Evolutionary conservation across 2,329 filamentous ascomycete genomes (phyloP), one percentile per base, ranked within the genome.

Genomic region (Pseudogymnoascus sp.): DNA sequence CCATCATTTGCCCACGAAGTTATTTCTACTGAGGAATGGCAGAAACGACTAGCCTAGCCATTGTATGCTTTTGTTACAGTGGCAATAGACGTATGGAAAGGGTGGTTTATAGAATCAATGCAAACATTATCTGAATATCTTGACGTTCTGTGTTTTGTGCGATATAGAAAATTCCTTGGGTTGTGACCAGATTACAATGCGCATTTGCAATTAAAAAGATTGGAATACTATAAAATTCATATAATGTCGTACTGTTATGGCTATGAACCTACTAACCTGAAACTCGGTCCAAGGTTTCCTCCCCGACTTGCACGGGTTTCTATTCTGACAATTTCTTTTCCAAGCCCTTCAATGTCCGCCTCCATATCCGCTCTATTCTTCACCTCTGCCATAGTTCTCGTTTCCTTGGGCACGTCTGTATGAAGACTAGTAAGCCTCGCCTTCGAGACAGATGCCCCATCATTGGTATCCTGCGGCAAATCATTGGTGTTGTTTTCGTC

Each of bases 1-100:
- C 68, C 67, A 8, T 36, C 69, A 5, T 70, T 71, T 59, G 67
- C 67, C 4, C 60, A 69, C 59, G 59, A 65, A 33, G 69, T 71
- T 1, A 62, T 64, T 47, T 47, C 41, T 15, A 47, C 41, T 5
- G 41, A 29, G 41, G 41, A 47, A 47, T 47, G 41, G 41, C 41
- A 47, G 24, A 47, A 47, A 47, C 41, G 13, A 29, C 13, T 47
- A 47, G 41, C 24, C 6, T 47, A 47, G 41, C 7, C 24, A 29
- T 11, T 9, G 41, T 11, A 9, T 29, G 13, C 11, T 47, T 47
- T 44, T 8, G 13, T 47, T 13, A n/a, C 24, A 29, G 41, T 47
- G n/a, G 41, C 3, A 47, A 29, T 47, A 47, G 24, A 15, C 13
- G 13, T 47, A 47, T 29, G 41, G 5, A 21, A 24, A 11, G 9